Evolutionary conservation across 495 filamentous ascomycete species (phyloP), one percentile per base, ranked within the genome.

Genomic region (Xylaria longipes): DNA sequence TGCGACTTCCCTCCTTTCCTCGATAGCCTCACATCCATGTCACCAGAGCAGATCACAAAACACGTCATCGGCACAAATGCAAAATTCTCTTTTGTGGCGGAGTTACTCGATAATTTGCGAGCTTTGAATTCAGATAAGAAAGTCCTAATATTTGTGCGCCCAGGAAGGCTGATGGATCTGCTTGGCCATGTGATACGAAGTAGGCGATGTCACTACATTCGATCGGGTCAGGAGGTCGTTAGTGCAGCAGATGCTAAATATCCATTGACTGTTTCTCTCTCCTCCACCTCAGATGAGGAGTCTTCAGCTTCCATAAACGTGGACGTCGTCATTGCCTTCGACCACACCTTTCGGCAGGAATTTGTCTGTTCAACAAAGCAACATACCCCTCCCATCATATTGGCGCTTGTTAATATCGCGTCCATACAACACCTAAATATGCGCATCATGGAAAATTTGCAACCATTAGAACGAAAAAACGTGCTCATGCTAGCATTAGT

Each of bases 371-470:
- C 56, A 17, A 45, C 57, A 4, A 37, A 74, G n/a, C 65, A 70
- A 12, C 70, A 73, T 22, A 22, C 65, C 22, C 57, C 72, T 8
- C 78, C 78, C 1, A 45, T 80, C 6, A 64, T 84, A 4, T 72
- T 86, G 37, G 71, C 73, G 0, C 72, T 86, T 22, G 76, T 84
- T 0, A 76, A 72, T n/a, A 75, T 72, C 7, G 79, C 80, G 68
- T 82, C 82, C 5, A 76, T 86, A n/a, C 84, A 87, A 70, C 84
- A 87, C 45, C 74, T 85, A 25, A 82, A 84, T 45, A 73, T 81
- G 66, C 74, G 80, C 29, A 69, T 85, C 12, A 64, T 74, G 1
- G 71, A 78, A 1, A 72, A 74, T 1, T 22, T 84, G 35, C 72
- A 80, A 15, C 67, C 69, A 1, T 11, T 84, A 3, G 83, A 85